Base-by-base conservation (phyloP, 208 protist genomes). In the Vickermania ingenoplastis region DNA sequence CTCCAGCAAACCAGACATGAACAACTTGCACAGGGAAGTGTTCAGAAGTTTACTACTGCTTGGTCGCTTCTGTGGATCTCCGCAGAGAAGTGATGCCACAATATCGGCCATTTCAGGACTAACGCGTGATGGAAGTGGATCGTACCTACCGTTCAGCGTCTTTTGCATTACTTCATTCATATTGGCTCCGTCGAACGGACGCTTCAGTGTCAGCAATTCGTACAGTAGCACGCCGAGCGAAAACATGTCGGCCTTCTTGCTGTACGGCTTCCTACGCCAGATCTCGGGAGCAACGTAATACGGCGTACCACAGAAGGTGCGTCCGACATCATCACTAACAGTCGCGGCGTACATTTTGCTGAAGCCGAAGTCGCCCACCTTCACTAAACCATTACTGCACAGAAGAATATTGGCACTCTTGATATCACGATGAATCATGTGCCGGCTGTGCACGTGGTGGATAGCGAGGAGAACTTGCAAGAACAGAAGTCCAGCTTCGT, bases 221-320 rank as follows among this genome's bases (percentile, higher is more conserved):
- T 93, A 93, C 51, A 95, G 70, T 0, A 93, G 61, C 5, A 88
- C 82, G 41, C 89, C 89, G 21, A 97, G 69, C 2, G 88, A 83
- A 77, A 95, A 97, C 67, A 97, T 80, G 66, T 97, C 94, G 11
- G 74, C 72, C 76, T 97, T 97, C 63, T 88, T 85, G 70, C 92
- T 87, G 69, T 97, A 98, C n/a, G 85, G 83, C 53, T 87, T 80
- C 55, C 89, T 70, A 29, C 83, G 77, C 78, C 85, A 97, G 36
- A 98, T 83, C 73, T 97, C 92, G 14, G 94, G 94, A 7, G 87
- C 77, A 31, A 97, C 63, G 73, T 97, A 97, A 69, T 94, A 92
- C 31, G 93, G 89, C 28, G 86, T 92, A 45, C 87, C 91, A 56
- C 77, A 84, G 70, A 92, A 86, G n/a, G 85, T 83, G 26, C 72